These are phyloP conservation scores for Suillus weaverae DNA, from an alignment of 768 basidiomycete genomes.

Conservation along the genomic window DNA sequence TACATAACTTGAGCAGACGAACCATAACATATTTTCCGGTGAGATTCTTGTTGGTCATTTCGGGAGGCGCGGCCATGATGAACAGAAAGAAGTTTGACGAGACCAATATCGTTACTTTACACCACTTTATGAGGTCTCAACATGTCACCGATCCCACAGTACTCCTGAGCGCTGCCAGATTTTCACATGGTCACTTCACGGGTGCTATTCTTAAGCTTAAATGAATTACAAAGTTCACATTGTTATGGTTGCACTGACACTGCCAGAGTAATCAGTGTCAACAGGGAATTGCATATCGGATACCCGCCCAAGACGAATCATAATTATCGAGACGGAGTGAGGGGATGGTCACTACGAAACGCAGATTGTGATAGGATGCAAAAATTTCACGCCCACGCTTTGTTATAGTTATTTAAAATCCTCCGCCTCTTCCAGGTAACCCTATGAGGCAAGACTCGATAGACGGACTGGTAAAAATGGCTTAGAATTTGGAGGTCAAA, in stretches of 20 bases:
- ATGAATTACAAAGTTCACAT: too few species aligned
- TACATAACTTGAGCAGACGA: conserved; percentile 9
- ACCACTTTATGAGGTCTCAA: neutral
- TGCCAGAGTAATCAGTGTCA: too few species aligned
- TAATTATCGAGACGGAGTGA: neutral
- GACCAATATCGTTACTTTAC: neutral
- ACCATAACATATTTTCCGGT: conserved; percentile 67
- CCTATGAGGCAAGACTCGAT: too few species aligned
- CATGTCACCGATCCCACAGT: neutral
- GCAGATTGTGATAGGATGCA: too few species aligned
- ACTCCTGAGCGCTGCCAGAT: neutral
- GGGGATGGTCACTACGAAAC: too few species aligned
- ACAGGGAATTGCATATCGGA: neutral
- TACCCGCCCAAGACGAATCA: neutral
- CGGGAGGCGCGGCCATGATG: conserved; percentile 65
- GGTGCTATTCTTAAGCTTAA: neutral
- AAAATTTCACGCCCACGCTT: too few species aligned
- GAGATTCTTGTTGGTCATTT: conserved; percentile 59
- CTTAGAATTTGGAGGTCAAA: too few species aligned
- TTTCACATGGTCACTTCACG: neutral
- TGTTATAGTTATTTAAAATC: too few species aligned
- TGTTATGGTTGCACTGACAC: too few species aligned
- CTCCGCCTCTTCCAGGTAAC: too few species aligned
- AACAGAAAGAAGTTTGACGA: neutral
- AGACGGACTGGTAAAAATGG: too few species aligned